Conservation (phyloP, 1,139 yeast genomes). For the Lodderomyces metapsilosis region DNA sequence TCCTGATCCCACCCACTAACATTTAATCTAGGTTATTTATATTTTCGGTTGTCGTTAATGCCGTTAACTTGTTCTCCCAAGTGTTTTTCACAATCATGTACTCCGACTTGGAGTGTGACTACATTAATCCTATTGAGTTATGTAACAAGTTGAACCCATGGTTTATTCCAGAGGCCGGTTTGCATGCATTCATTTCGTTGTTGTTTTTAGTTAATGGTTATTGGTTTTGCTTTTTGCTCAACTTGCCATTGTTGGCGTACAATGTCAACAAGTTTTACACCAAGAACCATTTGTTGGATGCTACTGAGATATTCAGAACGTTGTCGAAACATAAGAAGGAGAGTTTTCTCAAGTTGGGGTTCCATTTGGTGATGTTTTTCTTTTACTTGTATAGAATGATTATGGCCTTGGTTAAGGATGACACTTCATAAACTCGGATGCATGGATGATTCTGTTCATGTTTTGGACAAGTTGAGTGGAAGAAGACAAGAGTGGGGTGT, state of each 20-base stretch:
- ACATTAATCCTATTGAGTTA: constrained; percentile 93
- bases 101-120: constrained; percentile 92
- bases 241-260: constrained; percentile 82
- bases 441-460: too few relatives aligned
- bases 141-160: constrained; percentile 90
- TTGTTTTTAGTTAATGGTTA: constrained; percentile 84
- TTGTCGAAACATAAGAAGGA: constrained; percentile 91
- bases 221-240: constrained; percentile 87
- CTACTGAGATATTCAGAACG: constrained; percentile 97
- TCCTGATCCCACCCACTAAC: too few relatives aligned
- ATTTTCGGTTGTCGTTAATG: constrained; percentile 82
- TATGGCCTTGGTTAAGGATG: constrained; percentile 84
- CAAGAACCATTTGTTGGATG: constrained; percentile 87
- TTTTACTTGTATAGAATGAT: constrained; percentile 95
- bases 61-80: constrained; percentile 83
- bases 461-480: background rate
- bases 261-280: constrained; percentile 71
- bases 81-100: constrained; percentile 92
- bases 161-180: constrained; percentile 86
- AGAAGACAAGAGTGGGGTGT: background rate
- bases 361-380: constrained; percentile 90
- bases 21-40: constrained; percentile 56
- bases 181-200: constrained; percentile 72
- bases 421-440: constrained; percentile 15
- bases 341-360: constrained; percentile 84